Base-by-base conservation (phyloP, 2,329 filamentous ascomycete genomes). In the Blastomyces silverae region DNA sequence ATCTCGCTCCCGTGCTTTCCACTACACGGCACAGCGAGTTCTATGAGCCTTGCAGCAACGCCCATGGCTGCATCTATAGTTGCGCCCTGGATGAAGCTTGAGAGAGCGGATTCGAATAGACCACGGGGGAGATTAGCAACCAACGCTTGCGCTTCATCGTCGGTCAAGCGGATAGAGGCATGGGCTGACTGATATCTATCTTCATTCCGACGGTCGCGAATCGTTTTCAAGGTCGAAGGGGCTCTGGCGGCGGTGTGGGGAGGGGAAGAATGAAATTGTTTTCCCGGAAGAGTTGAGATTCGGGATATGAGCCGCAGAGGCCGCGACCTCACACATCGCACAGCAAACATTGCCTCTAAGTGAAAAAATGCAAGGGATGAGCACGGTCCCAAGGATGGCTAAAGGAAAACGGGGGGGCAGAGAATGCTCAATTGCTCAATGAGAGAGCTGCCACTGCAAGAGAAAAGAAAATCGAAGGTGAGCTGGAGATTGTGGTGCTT, bases 231-330 rank as follows among this genome's bases (percentile, higher is more conserved):
- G 25, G 34, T 52, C 20, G 61, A 62, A n/a, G 61, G 61, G 28
- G 61, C 61, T n/a, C n/a, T 31, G 22, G 28, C 22, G 34, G 46
- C 31, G 10, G 34, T 39, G 31, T 25, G 20, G 15, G 50, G 25
- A 42, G 48, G n/a, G 5, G 61, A 48, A 50, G 25, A 42, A 62
- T 55, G 61, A 34, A 55, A 55, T 52, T 53, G 46, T 37, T 56
- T 62, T 4, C 48, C 61, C 10, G 50, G 37, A 15, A 31, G 8
- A 8, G 10, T 44, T 62, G 48, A 42, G 48, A 55, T 13, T 3
- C 1, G n/a, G 46, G 10, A 46, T 25, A 17, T 15, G 22, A 28
- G 34, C 20, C 48, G 25, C 28, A 11, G 28, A 25, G 37, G 61
- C 8, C 28, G 48, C 17, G 10, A 48, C 20, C 46, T 34, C 22